These are phyloP conservation scores for Monosporozyma solicola DNA, from an alignment of 805 yeast species.

Conservation along the genomic window DNA sequence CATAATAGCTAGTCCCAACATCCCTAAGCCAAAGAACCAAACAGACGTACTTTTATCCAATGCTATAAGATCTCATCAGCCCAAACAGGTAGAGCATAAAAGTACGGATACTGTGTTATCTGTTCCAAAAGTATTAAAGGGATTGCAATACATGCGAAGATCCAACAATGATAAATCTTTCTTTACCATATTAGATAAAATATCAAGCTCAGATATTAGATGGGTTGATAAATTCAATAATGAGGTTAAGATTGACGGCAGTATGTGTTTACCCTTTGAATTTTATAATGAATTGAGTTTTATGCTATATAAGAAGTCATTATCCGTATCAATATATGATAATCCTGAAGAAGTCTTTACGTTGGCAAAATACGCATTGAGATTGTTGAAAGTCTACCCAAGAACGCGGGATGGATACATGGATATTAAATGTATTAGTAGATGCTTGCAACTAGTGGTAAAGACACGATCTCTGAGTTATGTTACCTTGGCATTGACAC, in stretches of 20 bases:
- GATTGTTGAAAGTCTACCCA: constrained; percentile 10
- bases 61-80: neutral
- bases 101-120: neutral
- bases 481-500: constrained; percentile 1
- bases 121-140: constrained; percentile 13
- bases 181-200: constrained; percentile 17
- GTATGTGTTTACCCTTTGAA: constrained; percentile 15
- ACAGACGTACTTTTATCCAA: neutral
- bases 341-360: constrained; percentile 3
- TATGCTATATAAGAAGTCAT: constrained; percentile 17
- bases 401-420: neutral
- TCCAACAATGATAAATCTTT: constrained; percentile 10
- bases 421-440: constrained; percentile 10
- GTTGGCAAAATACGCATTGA: constrained; percentile 17
- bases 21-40: neutral
- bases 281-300: constrained; percentile 20
- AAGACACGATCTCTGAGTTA: constrained; percentile 14
- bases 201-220: constrained; percentile 12
- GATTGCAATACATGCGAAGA: constrained; percentile 18
- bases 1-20: neutral
- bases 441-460: constrained; percentile 10
- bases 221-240: constrained; percentile 18
- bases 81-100: neutral
- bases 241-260: constrained; percentile 1
- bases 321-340: constrained; percentile 1